These are phyloP conservation scores for Iris pallida DNA, from an alignment of 116 monocot species.

Conservation along the genomic window DNA sequence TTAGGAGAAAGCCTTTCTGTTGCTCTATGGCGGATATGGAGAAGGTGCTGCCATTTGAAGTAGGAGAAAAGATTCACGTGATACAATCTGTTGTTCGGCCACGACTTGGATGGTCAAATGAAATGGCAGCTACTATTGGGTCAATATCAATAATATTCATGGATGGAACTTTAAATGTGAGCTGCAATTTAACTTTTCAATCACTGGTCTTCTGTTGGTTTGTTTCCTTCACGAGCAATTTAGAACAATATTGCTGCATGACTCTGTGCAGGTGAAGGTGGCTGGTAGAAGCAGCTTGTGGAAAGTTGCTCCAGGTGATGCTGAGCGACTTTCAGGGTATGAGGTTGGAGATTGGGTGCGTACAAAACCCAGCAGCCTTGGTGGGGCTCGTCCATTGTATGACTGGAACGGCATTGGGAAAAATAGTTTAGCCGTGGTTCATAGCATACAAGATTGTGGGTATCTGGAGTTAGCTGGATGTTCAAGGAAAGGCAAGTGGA, in stretches of 20 bases:
- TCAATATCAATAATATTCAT: slow-evolving; percentile 77
- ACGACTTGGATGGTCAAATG: slow-evolving; percentile 91
- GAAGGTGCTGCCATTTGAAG: slow-evolving; percentile 68
- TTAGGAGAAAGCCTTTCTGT: slow-evolving; percentile 67
- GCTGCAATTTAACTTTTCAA: slow-evolving; percentile 8
- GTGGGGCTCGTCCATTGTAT: slow-evolving; percentile 74
- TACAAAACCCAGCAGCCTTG: slow-evolving; percentile 60
- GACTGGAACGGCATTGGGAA: slow-evolving; percentile 79
- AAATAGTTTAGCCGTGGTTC: slow-evolving; percentile 88
- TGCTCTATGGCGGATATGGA: slow-evolving; percentile 96
- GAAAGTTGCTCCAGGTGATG: slow-evolving; percentile 97
- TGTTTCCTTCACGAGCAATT: too few relatives aligned
- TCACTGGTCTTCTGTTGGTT: not conserved
- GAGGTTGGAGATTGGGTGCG: slow-evolving; percentile 98
- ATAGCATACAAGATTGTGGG: slow-evolving; percentile 89
- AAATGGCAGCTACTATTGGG: slow-evolving; percentile 86
- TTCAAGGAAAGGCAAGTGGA: slow-evolving; percentile 87
- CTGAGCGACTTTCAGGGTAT: slow-evolving; percentile 84
- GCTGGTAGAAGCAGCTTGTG: slow-evolving; percentile 79
- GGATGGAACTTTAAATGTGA: slow-evolving; percentile 96
- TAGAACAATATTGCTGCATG: not conserved
- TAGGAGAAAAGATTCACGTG: slow-evolving; percentile 82
- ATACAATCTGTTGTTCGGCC: slow-evolving; percentile 61
- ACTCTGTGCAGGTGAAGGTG: slow-evolving; percentile 73
- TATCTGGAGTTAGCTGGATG: slow-evolving; percentile 91